A percentile compares a stretch with the other conserved stretches of the same genome.
phyloP scores from a whole-genome alignment of 768 basidiomycete species.

The Tremella fuciformis region DNA sequence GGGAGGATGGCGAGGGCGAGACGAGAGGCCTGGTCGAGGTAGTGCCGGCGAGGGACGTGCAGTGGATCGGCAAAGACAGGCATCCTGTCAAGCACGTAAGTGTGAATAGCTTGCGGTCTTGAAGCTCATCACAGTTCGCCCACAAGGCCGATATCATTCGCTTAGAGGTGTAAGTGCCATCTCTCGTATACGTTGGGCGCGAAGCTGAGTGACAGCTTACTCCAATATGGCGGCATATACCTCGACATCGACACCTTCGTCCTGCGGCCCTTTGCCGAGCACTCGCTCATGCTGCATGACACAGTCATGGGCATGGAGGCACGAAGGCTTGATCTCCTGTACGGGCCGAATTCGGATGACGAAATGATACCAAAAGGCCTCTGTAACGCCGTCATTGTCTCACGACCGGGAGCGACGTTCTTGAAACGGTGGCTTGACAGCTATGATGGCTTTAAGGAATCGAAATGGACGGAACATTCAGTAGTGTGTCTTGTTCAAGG shows the following conservation, averaged over 20 bases:
- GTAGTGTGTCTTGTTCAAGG: conserved; percentile 29
- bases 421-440: conserved; percentile 38
- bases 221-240: conserved; percentile 45
- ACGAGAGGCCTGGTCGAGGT: conserved; percentile 30
- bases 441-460: conserved; percentile 42
- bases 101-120: background rate
- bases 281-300: conserved; percentile 36
- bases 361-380: conserved; percentile 46
- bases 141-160: conserved; percentile 49
- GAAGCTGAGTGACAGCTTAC: conserved; percentile 19
- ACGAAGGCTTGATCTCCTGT: conserved; percentile 19
- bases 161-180: conserved; percentile 40
- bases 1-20: conserved; percentile 19
- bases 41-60: conserved; percentile 35
- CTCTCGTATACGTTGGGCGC: background rate
- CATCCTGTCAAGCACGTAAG: conserved; percentile 38
- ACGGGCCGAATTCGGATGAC: conserved; percentile 23
- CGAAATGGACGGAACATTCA: conserved; percentile 45
- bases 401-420: conserved; percentile 31
- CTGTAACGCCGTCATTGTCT: conserved; percentile 47
- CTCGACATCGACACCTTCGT: conserved; percentile 49
- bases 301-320: conserved; percentile 46
- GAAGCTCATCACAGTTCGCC: conserved; percentile 28
- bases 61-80: conserved; percentile 31
- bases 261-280: conserved; percentile 29